A percentile compares a stretch with the other conserved stretches of the same genome.
Conservation (phyloP, 345 rosid genomes). For the Populus simonii region DNA sequence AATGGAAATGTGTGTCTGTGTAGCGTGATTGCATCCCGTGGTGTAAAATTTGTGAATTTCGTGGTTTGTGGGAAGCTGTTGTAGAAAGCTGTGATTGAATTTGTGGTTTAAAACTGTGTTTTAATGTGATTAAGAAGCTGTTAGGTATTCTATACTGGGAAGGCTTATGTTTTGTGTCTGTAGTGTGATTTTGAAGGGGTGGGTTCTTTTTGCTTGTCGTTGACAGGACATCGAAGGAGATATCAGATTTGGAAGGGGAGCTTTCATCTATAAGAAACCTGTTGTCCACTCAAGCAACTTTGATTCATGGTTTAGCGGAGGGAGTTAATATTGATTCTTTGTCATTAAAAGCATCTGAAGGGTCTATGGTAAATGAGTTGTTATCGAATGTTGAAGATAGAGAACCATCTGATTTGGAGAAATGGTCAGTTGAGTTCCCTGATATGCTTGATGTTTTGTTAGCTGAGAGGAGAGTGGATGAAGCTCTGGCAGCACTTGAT, state of each 20-base stretch:
- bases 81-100: background rate
- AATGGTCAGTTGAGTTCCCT: constrained; percentile 83
- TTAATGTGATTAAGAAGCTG: background rate
- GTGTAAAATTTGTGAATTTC: background rate
- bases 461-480: constrained; percentile 96
- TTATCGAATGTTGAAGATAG: constrained; percentile 42
- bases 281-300: constrained; percentile 88
- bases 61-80: background rate
- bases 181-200: background rate
- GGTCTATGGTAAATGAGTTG: constrained; percentile 36
- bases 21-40: background rate
- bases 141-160: background rate
- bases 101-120: background rate
- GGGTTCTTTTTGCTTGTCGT: constrained; percentile 9
- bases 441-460: constrained; percentile 86
- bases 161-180: background rate
- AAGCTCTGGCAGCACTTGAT: constrained; percentile 83
- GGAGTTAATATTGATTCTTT: constrained; percentile 68
- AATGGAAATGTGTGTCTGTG: background rate
- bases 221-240: constrained; percentile 92
- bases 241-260: constrained; percentile 98
- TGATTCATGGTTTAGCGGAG: constrained; percentile 88
- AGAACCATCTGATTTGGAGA: constrained; percentile 74
- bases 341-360: constrained; percentile 45
- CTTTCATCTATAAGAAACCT: constrained; percentile 85